Evolutionary conservation across 2,329 filamentous ascomycete genomes (phyloP).

Genomic region (Ophiocordyceps australis): DNA sequence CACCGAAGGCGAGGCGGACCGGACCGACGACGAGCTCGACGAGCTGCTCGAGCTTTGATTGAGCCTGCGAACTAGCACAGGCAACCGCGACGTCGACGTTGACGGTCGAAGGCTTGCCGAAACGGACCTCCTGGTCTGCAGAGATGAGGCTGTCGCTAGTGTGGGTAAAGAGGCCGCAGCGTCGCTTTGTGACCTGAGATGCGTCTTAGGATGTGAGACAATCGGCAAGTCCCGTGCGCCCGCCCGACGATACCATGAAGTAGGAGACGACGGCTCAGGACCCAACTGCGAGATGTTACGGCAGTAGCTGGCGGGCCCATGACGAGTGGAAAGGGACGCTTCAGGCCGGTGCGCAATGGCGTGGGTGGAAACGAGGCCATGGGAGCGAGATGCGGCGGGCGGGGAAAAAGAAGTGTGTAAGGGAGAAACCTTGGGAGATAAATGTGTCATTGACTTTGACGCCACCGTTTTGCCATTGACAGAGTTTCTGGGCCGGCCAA

Average conservation of each 20-base stretch:
- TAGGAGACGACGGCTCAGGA: slow-evolving; percentile 43
- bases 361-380: slow-evolving; percentile 57
- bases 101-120: slow-evolving; percentile 7
- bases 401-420: slow-evolving; percentile 14
- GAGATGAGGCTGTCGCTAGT: slow-evolving; percentile 13
- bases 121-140: slow-evolving; percentile 8
- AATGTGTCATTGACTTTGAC: slow-evolving; percentile 15
- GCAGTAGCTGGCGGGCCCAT: slow-evolving; percentile 26
- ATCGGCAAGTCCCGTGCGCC: no score
- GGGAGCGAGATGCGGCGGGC: slow-evolving; percentile 15
- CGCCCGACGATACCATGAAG: slow-evolving; percentile 40
- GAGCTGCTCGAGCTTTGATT: slow-evolving; percentile 24
- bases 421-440: slow-evolving; percentile 13
- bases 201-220: no score
- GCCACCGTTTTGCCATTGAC: slow-evolving; percentile 14
- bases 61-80: slow-evolving; percentile 25
- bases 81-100: slow-evolving; percentile 21
- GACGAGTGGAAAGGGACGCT: slow-evolving; percentile 22
- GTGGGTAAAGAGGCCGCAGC: slow-evolving; percentile 20
- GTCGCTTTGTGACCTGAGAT: slow-evolving; percentile 42
- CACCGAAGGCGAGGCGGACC: slow-evolving; percentile 35
- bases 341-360: slow-evolving; percentile 42
- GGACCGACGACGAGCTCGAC: slow-evolving; percentile 30
- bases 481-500: slow-evolving; percentile 28
- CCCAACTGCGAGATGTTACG: slow-evolving; percentile 38